Conservation (phyloP, 1,284 basidiomycete species). For the Ustilago nuda region DNA sequence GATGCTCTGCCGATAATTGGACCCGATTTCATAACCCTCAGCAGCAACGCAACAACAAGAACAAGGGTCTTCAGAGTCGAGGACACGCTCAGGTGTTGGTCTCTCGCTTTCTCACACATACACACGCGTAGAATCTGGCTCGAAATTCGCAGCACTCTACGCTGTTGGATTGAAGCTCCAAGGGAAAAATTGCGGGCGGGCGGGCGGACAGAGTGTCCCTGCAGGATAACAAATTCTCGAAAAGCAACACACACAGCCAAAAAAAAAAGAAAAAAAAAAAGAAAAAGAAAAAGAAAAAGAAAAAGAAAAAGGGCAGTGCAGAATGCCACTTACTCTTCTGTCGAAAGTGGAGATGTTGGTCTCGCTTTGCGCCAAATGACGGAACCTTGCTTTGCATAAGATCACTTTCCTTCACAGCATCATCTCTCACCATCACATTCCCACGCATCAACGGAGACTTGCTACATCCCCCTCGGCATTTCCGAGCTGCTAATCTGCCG, state of each 20-base stretch:
- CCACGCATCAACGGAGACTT: background rate
- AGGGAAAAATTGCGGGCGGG: background rate
- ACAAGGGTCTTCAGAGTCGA: background rate
- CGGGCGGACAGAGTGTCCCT: background rate
- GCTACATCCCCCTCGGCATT: background rate
- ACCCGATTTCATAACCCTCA: background rate
- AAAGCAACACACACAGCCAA: constrained; percentile 19
- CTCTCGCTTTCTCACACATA: constrained; percentile 18
- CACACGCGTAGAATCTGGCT: background rate
- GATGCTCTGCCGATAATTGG: background rate
- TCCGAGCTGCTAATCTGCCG: constrained; percentile 4
- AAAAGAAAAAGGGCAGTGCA: background rate
- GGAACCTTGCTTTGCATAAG: constrained; percentile 1
- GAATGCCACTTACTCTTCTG: background rate
- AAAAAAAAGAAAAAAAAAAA: background rate
- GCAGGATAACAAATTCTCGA: constrained; percentile 1
- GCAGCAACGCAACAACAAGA: background rate
- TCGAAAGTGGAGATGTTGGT: constrained; percentile 36
- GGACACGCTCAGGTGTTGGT: constrained; percentile 45
- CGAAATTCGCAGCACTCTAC: background rate
- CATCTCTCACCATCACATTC: constrained; percentile 1
- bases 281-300: no score
- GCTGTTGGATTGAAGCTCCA: background rate
- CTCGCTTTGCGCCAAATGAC: background rate
- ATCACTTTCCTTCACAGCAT: background rate